Evolutionary conservation across 1,284 basidiomycete species (phyloP), one percentile per base, ranked within the genome.

Genomic region (Ustilago trichophora): DNA sequence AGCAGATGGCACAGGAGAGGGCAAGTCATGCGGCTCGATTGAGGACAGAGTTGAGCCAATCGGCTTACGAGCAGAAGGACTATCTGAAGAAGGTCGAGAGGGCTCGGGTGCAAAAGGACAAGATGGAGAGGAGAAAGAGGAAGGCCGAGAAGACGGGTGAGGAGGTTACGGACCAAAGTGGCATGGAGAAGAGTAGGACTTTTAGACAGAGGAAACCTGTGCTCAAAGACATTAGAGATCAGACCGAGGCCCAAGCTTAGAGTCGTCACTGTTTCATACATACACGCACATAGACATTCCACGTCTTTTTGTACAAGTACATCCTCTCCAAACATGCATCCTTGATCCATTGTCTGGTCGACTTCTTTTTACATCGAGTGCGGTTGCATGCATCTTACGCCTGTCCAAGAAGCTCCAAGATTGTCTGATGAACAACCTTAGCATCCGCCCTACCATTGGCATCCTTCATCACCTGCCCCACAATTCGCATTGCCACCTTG

Each of bases 1-100:
- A 98, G 83, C 95, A 98, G 86, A 90, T 99, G 78, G 95, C 95
- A 26, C 91, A 97, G 78, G 96, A 98, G 84, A 88, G 91, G 15
- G 93, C 94, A 21, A 85, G 91, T 7, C 92, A 94, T 78, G 85
- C 90, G 7, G 91, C 93, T 2, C 89, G 91, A 72, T 83, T 98
- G 18, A 91, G 95, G 8, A 88, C 91, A 47, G 94, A 98, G 78
- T 86, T 99, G 89, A 87, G 91, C 0, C 91, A 94, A 76, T 93
- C 92, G 19, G 89, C 87, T 70, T 84, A 87, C 34, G 95, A 98
- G 82, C 95, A 99, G 81, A 87, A 88, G 45, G 92, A 95, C 54
- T 98, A 99, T 83, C 86, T 98, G 53, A 88, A 87, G 78, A 95
- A 98, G 72, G 96, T 98, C 32, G 96, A 98, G 80, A 87, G 95